A percentile compares a stretch with the other conserved stretches of the same genome.
phyloP scores from a whole-genome alignment of 1,139 yeast genomes.

The Pichia sp. region DNA sequence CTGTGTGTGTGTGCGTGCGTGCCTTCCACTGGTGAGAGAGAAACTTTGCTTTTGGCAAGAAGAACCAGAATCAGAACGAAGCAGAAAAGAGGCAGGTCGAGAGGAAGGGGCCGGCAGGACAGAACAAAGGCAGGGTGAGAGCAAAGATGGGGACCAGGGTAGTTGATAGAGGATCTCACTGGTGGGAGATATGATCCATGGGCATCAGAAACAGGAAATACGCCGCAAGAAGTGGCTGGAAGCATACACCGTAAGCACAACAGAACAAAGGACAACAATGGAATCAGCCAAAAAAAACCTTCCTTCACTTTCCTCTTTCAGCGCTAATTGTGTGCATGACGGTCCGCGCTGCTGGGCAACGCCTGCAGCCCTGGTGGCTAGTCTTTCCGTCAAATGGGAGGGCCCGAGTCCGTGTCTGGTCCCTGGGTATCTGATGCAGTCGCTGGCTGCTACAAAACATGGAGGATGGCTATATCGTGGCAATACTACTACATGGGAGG shows the following conservation, averaged over 20 bases:
- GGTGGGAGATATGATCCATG: neutral
- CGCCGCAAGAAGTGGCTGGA: constrained; percentile 9
- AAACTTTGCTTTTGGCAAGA: neutral
- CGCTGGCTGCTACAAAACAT: too few relatives aligned
- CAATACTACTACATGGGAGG: too few relatives aligned
- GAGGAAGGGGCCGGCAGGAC: neutral
- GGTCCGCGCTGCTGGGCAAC: constrained; percentile 2
- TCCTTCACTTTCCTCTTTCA: constrained; percentile 2
- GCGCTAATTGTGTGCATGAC: constrained; percentile 1
- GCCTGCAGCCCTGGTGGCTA: neutral
- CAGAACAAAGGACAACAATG: constrained; percentile 6
- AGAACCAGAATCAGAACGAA: constrained; percentile 3
- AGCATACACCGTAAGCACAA: constrained; percentile 5
- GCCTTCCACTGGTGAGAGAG: neutral
- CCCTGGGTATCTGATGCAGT: too few relatives aligned
- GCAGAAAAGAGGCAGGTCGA: neutral
- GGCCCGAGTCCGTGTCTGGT: too few relatives aligned
- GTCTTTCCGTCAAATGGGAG: too few relatives aligned
- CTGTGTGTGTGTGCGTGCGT: neutral
- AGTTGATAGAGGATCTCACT: neutral
- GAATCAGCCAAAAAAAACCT: constrained; percentile 1
- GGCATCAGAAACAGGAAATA: neutral
- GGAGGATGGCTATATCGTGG: too few relatives aligned
- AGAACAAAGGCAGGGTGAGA: too few relatives aligned
- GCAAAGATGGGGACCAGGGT: neutral